These are phyloP conservation scores for Boletus sp. DNA, from an alignment of 768 basidiomycete species.

Conservation along the genomic window DNA sequence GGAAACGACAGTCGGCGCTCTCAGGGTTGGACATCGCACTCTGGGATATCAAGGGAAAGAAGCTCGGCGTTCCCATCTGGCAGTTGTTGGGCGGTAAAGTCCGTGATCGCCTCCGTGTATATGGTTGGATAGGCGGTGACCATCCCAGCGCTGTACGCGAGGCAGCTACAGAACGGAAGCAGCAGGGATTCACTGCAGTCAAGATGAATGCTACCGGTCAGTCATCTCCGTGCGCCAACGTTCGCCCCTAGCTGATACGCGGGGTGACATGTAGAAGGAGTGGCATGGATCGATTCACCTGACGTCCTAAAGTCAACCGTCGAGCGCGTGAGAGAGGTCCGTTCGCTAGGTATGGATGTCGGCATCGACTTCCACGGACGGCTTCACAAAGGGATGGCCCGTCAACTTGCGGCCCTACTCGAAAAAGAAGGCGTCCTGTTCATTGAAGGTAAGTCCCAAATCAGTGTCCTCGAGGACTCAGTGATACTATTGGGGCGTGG, in stretches of 20 bases:
- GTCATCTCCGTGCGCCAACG: constrained; percentile 5
- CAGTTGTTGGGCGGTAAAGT: constrained; percentile 69
- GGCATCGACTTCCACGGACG: constrained; percentile 71
- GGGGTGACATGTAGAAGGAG: constrained; percentile 17
- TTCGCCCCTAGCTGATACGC: constrained; percentile 2
- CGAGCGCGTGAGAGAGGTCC: constrained; percentile 49
- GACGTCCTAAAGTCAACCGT: constrained; percentile 47
- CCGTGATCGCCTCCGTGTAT: constrained; percentile 54
- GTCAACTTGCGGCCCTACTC: constrained; percentile 58
- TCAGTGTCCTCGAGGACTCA: neutral
- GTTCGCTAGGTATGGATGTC: constrained; percentile 55
- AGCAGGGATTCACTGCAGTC: constrained; percentile 64
- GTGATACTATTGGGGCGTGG: neutral
- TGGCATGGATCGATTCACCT: constrained; percentile 64
- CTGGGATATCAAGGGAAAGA: constrained; percentile 81
- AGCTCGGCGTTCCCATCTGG: constrained; percentile 61
- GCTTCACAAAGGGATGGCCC: constrained; percentile 66
- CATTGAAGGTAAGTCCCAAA: constrained; percentile 48
- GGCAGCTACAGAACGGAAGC: constrained; percentile 50
- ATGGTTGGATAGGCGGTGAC: constrained; percentile 56
- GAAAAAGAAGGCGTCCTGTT: constrained; percentile 61
- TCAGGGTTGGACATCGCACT: constrained; percentile 68
- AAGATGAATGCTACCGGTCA: constrained; percentile 69
- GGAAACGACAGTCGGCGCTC: constrained; percentile 40
- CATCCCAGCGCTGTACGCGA: constrained; percentile 45